Percentiles rank a stretch among this genome's conserved stretches.
phyloP scores from a whole-genome alignment of 768 basidiomycete species.

The Leucosporidium creatinivorum region DNA sequence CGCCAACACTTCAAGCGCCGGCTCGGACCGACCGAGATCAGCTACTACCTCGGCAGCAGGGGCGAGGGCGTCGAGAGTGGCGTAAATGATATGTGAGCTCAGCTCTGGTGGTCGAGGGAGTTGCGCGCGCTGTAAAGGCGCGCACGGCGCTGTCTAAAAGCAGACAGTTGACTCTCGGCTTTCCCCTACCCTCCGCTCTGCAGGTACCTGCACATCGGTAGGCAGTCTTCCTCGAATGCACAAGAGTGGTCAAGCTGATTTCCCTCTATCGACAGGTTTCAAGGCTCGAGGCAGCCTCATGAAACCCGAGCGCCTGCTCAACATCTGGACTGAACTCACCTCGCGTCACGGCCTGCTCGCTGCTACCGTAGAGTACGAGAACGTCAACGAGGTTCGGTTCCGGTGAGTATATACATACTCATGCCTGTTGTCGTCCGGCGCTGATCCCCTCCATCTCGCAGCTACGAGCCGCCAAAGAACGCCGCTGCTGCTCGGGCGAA shows the following conservation, averaged over 20 bases:
- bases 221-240: background rate
- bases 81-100: constrained; percentile 75
- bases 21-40: constrained; percentile 67
- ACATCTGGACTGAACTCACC: constrained; percentile 65
- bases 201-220: constrained; percentile 70
- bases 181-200: background rate
- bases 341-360: constrained; percentile 66
- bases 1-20: constrained; percentile 46
- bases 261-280: constrained; percentile 43
- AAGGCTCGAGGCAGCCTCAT: constrained; percentile 48
- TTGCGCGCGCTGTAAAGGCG: too few relatives aligned
- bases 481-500: constrained; percentile 48
- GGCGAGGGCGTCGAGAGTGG: constrained; percentile 49
- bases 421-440: too few relatives aligned
- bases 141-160: too few relatives aligned
- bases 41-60: constrained; percentile 73
- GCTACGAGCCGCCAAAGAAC: constrained; percentile 49
- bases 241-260: too few relatives aligned
- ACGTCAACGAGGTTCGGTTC: constrained; percentile 54
- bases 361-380: constrained; percentile 52
- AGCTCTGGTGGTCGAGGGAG: too few relatives aligned
- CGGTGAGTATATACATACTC: constrained; percentile 55
- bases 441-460: constrained; percentile 35
- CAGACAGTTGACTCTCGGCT: background rate
- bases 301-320: constrained; percentile 48